Conservation (phyloP, 768 basidiomycete species). For the Agrocybe pediades region DNA sequence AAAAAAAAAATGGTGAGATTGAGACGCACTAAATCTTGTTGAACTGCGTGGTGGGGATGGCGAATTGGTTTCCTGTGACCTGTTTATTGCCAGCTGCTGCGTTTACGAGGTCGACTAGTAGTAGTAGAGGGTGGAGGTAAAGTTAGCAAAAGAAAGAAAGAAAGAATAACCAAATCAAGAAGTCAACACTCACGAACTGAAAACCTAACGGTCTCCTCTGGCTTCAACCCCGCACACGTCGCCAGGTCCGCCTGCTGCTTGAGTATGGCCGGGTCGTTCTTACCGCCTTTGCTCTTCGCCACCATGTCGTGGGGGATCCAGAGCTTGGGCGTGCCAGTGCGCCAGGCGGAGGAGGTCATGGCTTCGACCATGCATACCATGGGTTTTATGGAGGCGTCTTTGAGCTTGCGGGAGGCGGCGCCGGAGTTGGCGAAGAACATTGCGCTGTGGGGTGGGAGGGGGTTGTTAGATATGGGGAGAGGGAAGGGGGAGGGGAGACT, state of each 20-base stretch:
- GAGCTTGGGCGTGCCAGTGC: neutral
- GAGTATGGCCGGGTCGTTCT: neutral
- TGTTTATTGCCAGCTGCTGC: neutral
- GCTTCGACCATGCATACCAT: neutral
- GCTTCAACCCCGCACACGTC: neutral
- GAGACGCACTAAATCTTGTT: neutral
- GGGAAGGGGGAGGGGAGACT: neutral
- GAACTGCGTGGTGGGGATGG: neutral
- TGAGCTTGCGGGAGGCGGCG: neutral
- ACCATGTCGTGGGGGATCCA: neutral
- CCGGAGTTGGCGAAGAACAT: constrained; percentile 1
- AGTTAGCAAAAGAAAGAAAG: neutral
- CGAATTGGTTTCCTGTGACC: neutral
- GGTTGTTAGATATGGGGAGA: neutral
- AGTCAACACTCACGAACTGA: neutral
- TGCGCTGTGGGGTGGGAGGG: neutral
- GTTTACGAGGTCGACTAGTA: neutral
- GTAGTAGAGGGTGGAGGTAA: neutral
- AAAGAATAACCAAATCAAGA: neutral
- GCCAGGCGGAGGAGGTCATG: neutral
- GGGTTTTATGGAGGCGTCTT: neutral
- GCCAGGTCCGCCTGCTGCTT: neutral
- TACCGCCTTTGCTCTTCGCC: neutral
- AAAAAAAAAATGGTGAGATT: neutral
- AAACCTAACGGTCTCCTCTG: neutral